Percentiles rank a stretch among this genome's conserved stretches.
These are phyloP conservation scores for Bipolaris zeicola DNA, from an alignment of 2,329 filamentous ascomycete genomes.

Conservation along the genomic window DNA sequence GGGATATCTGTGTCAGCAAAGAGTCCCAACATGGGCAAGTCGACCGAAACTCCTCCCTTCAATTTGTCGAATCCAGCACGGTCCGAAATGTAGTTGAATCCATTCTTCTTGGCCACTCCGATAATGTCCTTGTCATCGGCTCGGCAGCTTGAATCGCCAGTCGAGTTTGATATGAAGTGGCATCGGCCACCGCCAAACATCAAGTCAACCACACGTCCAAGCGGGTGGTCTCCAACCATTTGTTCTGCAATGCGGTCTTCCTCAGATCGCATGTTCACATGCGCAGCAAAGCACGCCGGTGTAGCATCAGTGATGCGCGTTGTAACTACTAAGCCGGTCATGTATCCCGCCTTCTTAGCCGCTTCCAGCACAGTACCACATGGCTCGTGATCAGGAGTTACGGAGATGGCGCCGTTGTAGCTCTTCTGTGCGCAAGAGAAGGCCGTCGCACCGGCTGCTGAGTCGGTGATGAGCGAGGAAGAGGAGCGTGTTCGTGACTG, in stretches of 20 bases:
- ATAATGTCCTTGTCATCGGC: slow-evolving; percentile 77
- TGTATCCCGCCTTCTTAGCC: slow-evolving; percentile 88
- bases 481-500: slow-evolving; percentile 84
- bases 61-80: slow-evolving; percentile 78
- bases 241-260: slow-evolving; percentile 92
- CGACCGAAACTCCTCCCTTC: slow-evolving; percentile 66
- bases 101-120: slow-evolving; percentile 73
- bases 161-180: slow-evolving; percentile 86
- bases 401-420: slow-evolving; percentile 95
- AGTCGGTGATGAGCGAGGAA: slow-evolving; percentile 88
- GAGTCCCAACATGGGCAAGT: slow-evolving; percentile 84
- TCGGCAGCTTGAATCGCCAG: slow-evolving; percentile 75
- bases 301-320: slow-evolving; percentile 96
- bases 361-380: slow-evolving; percentile 95
- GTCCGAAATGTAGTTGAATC: slow-evolving; percentile 78
- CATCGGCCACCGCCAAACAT: slow-evolving; percentile 93
- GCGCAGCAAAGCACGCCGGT: slow-evolving; percentile 90
- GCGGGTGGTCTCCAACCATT: slow-evolving; percentile 83
- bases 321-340: slow-evolving; percentile 92
- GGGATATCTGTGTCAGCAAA: slow-evolving; percentile 85
- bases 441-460: slow-evolving; percentile 93
- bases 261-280: slow-evolving; percentile 78
- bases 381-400: slow-evolving; percentile 80
- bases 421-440: slow-evolving; percentile 93
- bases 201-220: slow-evolving; percentile 87